Conservation (phyloP, 805 yeast genomes). For the Starmerella floris region DNA sequence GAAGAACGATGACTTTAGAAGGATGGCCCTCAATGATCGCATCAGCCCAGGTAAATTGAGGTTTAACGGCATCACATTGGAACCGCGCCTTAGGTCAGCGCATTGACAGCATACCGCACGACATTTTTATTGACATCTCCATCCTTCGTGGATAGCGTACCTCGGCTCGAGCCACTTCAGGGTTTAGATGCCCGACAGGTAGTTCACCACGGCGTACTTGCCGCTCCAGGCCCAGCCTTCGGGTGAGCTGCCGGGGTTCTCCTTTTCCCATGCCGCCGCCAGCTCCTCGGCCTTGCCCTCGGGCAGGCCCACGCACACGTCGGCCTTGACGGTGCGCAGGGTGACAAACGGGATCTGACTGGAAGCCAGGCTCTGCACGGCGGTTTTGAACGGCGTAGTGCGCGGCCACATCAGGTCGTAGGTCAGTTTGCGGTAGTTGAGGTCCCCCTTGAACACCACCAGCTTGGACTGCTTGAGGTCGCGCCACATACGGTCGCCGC, state of each 20-base stretch:
- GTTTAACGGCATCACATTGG: too few relatives aligned
- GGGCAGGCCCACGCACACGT: conserved; percentile 72
- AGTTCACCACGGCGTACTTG: conserved; percentile 73
- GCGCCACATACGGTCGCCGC: conserved; percentile 49
- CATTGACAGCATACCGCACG: too few relatives aligned
- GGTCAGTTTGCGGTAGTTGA: conserved; percentile 86
- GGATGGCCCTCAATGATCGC: background rate
- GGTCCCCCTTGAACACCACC: conserved; percentile 84
- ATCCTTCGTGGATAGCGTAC: too few relatives aligned
- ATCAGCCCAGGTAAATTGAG: too few relatives aligned
- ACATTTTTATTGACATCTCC: too few relatives aligned
- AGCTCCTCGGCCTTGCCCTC: conserved; percentile 62
- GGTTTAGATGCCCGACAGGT: conserved; percentile 24
- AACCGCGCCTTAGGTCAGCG: too few relatives aligned
- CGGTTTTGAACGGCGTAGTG: conserved; percentile 55
- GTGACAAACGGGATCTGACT: conserved; percentile 56
- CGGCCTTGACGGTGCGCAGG: conserved; percentile 91
- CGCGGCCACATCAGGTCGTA: conserved; percentile 84
- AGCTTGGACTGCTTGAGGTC: conserved; percentile 46
- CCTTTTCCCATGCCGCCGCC: conserved; percentile 41
- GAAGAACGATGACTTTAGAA: too few relatives aligned
- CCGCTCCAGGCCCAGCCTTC: conserved; percentile 81
- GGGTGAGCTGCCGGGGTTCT: conserved; percentile 47
- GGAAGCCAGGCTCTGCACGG: conserved; percentile 54
- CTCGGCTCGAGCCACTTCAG: too few relatives aligned